A percentile compares a stretch with the other conserved stretches of the same genome.
phyloP scores from a whole-genome alignment of 208 protist species.

The Endotrypanum monterogeii region DNA sequence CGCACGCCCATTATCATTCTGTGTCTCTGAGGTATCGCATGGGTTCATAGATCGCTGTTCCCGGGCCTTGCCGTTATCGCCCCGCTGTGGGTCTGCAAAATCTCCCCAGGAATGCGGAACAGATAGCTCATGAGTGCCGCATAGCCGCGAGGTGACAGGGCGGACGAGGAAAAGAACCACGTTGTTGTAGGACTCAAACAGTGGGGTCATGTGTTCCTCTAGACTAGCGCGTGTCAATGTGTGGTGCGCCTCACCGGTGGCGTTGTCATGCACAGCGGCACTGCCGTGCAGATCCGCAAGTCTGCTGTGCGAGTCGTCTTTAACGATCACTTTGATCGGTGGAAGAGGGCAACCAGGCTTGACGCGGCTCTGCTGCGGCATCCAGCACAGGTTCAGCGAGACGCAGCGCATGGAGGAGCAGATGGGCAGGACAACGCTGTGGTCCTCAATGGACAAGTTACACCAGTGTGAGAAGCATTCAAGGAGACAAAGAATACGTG shows the following conservation, averaged over 20 bases:
- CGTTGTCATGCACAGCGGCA: background rate
- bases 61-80: background rate
- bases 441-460: slow-evolving; percentile 5
- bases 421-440: slow-evolving; percentile 41
- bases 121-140: slow-evolving; percentile 25
- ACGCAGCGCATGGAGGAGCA: slow-evolving; percentile 42
- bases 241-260: background rate
- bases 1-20: background rate
- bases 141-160: slow-evolving; percentile 40
- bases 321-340: slow-evolving; percentile 48
- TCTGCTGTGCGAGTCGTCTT: slow-evolving; percentile 23
- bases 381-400: slow-evolving; percentile 63
- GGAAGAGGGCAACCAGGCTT: slow-evolving; percentile 46
- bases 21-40: background rate
- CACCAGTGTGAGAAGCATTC: slow-evolving; percentile 20
- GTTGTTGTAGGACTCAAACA: slow-evolving; percentile 48
- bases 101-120: slow-evolving; percentile 18
- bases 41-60: background rate
- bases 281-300: background rate
- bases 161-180: slow-evolving; percentile 52
- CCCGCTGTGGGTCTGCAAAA: background rate
- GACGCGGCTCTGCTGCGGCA: slow-evolving; percentile 45
- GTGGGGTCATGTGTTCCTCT: background rate
- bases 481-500: slow-evolving; percentile 19
- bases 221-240: background rate